phyloP scores from a whole-genome alignment of 352 stramenopile genomes.

The Pythium utonaiense region DNA sequence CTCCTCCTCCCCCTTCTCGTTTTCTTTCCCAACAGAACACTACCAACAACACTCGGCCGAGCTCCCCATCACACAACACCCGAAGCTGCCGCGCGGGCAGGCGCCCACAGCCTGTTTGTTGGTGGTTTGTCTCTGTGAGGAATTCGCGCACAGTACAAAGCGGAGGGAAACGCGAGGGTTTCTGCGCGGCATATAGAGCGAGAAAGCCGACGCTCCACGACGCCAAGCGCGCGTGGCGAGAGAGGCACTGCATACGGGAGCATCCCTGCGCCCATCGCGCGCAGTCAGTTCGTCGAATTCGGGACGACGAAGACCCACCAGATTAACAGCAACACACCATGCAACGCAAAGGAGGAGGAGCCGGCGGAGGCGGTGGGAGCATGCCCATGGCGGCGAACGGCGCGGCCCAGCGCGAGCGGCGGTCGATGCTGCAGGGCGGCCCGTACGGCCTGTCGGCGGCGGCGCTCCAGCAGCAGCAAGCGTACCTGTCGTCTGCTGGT shows the following conservation, averaged over 20 bases:
- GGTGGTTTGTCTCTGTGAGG: background rate
- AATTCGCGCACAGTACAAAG: background rate
- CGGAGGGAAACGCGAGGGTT: background rate
- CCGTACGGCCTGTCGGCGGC: conserved; percentile 1
- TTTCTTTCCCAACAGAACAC: conserved; percentile 6
- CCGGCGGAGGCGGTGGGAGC: background rate
- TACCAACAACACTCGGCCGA: background rate
- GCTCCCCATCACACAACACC: conserved; percentile 21
- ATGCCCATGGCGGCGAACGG: background rate
- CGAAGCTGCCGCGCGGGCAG: conserved; percentile 22
- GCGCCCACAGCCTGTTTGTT: background rate
- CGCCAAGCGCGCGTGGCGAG: background rate
- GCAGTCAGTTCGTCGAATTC: conserved; percentile 2
- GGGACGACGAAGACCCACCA: background rate
- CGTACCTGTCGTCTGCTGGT: conserved; percentile 2
- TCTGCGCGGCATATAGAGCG: background rate
- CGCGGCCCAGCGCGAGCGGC: conserved; percentile 6
- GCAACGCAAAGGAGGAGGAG: background rate
- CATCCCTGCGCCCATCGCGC: background rate
- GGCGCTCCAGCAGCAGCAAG: conserved; percentile 3
- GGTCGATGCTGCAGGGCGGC: conserved; percentile 1
- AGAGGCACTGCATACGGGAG: background rate
- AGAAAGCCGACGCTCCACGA: background rate
- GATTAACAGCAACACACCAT: background rate
- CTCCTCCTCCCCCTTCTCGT: conserved; percentile 17